phyloP scores from a whole-genome alignment of 177 flowering plant species.

The Vitis hybrid region DNA sequence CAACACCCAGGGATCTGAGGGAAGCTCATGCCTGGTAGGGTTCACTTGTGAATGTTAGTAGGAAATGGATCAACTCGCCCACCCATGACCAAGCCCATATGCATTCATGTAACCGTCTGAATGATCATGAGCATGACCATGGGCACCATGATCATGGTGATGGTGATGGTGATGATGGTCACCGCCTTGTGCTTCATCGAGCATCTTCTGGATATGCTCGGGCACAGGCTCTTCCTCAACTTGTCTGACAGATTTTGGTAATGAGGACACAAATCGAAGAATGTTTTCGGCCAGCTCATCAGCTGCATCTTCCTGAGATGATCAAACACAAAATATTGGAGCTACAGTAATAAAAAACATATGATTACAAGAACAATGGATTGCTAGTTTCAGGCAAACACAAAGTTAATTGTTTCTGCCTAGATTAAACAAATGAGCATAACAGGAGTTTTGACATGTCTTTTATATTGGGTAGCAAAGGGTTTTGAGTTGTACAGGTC shows the following conservation, averaged over 20 bases:
- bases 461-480: background rate
- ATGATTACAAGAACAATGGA: background rate
- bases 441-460: background rate
- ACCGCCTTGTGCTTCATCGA: conserved; percentile 46
- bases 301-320: conserved; percentile 60
- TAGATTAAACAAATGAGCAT: background rate
- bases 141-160: conserved; percentile 27
- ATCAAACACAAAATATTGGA: background rate
- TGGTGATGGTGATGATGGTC: conserved; percentile 35
- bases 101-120: conserved; percentile 56
- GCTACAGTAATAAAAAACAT: background rate
- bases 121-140: conserved; percentile 31
- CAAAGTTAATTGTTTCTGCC: background rate
- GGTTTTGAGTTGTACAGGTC: background rate
- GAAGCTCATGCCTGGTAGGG: too few relatives aligned
- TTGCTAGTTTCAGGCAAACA: background rate
- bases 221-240: conserved; percentile 65
- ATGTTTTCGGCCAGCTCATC: conserved; percentile 67
- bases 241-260: conserved; percentile 56
- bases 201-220: conserved; percentile 58
- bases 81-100: conserved; percentile 70
- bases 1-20: background rate
- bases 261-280: conserved; percentile 54
- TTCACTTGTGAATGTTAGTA: background rate
- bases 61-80: conserved; percentile 37